Evolutionary conservation across 495 filamentous ascomycete species (phyloP).

Genomic region (Daldinia vernicosa): DNA sequence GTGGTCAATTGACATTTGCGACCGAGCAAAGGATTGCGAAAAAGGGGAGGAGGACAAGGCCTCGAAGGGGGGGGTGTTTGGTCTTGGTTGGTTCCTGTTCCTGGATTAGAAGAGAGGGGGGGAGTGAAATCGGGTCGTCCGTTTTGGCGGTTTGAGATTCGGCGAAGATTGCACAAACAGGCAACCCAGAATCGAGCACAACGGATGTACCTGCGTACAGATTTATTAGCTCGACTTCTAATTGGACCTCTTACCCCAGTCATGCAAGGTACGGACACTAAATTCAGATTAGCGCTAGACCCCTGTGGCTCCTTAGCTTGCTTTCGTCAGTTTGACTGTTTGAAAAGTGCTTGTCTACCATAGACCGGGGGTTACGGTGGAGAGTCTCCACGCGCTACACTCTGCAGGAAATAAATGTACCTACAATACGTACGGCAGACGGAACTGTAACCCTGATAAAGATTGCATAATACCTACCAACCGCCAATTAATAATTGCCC

Average conservation of each 20-base stretch:
- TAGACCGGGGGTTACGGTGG: background rate
- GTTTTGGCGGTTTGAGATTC: conserved; percentile 38
- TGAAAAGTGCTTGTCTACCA: conserved; percentile 9
- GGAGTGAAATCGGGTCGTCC: conserved; percentile 8
- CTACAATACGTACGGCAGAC: background rate
- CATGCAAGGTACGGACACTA: conserved; percentile 39
- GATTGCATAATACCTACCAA: conserved; percentile 20
- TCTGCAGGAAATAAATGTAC: background rate
- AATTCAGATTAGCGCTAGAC: conserved; percentile 32
- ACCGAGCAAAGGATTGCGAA: conserved; percentile 7
- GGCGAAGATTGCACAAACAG: conserved; percentile 2
- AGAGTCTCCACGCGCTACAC: background rate
- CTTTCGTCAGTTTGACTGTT: conserved; percentile 26
- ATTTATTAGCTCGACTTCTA: conserved; percentile 8
- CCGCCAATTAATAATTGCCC: background rate
- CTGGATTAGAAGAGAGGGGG: background rate
- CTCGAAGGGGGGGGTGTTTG: conserved; percentile 11
- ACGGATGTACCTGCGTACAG: conserved; percentile 12
- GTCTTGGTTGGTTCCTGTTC: background rate
- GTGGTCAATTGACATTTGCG: conserved; percentile 6
- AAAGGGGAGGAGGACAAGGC: conserved; percentile 15
- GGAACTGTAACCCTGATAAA: background rate
- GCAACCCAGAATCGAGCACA: background rate
- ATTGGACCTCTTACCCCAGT: conserved; percentile 27
- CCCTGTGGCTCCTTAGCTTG: conserved; percentile 11